phyloP scores from a whole-genome alignment of 306 rosid species.

The Gleditsia sinensis region DNA sequence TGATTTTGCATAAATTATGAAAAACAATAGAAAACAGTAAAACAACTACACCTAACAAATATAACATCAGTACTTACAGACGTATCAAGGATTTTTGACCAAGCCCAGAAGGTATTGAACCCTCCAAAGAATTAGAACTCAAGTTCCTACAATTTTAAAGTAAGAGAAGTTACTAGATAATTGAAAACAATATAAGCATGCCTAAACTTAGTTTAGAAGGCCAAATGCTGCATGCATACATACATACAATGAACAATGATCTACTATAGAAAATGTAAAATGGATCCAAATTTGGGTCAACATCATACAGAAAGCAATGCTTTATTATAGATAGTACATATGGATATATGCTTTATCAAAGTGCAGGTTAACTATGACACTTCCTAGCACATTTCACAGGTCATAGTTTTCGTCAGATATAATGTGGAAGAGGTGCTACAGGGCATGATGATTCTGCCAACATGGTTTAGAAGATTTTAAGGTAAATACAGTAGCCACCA shows the following conservation, averaged over 20 bases:
- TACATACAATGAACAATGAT: background rate
- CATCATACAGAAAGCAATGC: conserved; percentile 14
- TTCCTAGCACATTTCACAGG: background rate
- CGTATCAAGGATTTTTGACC: conserved; percentile 65
- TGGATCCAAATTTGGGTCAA: conserved; percentile 12
- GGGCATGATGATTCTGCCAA: conserved; percentile 9
- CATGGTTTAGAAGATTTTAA: background rate
- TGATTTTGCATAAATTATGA: conserved; percentile 20
- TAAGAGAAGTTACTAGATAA: conserved; percentile 19
- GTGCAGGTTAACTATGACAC: background rate
- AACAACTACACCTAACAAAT: background rate
- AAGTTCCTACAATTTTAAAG: conserved; percentile 62
- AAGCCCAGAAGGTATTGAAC: conserved; percentile 69
- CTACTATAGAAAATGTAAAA: background rate
- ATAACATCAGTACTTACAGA: conserved; percentile 62
- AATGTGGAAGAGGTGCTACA: background rate
- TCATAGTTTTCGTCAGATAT: background rate
- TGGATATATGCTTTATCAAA: background rate
- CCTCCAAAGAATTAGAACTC: conserved; percentile 75
- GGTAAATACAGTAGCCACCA: background rate
- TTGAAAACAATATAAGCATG: conserved; percentile 7
- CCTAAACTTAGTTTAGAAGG: conserved; percentile 4
- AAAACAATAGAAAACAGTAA: background rate
- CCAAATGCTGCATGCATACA: conserved; percentile 7
- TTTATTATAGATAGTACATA: background rate